These are phyloP conservation scores for Fragaria nilgerrensis DNA, from an alignment of 306 rosid species.

Conservation along the genomic window DNA sequence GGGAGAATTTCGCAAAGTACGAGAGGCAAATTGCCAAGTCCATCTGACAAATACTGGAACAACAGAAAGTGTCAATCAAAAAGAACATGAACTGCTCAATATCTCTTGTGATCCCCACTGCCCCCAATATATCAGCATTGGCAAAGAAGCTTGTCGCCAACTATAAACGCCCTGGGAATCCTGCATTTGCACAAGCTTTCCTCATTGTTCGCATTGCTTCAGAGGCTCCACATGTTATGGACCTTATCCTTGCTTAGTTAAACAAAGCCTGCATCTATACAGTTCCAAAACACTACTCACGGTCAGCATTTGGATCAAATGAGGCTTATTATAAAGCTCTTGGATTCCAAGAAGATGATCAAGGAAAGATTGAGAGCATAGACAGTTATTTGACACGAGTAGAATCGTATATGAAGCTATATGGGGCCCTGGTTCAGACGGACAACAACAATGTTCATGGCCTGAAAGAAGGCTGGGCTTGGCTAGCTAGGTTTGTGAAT, in stretches of 20 bases:
- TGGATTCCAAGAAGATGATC: constrained; percentile 64
- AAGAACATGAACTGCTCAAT: constrained; percentile 55
- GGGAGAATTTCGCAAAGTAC: constrained; percentile 54
- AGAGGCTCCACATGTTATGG: constrained; percentile 74
- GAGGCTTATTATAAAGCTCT: constrained; percentile 63
- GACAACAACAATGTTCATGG: constrained; percentile 68
- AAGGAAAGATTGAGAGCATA: constrained; percentile 54
- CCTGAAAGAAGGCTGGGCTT: constrained; percentile 84
- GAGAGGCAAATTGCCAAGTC: constrained; percentile 62
- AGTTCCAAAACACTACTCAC: constrained; percentile 81
- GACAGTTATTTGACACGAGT: constrained; percentile 62
- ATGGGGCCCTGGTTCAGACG: constrained; percentile 87
- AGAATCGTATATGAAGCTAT: constrained; percentile 65
- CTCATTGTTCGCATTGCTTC: constrained; percentile 80
- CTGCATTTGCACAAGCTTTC: constrained; percentile 63
- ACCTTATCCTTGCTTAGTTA: constrained; percentile 82
- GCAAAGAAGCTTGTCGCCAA: constrained; percentile 70
- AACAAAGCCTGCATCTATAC: constrained; percentile 78
- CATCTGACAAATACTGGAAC: constrained; percentile 62
- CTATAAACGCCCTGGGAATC: constrained; percentile 45
- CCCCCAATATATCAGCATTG: constrained; percentile 66
- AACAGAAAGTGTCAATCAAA: constrained; percentile 66
- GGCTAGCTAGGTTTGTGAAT: constrained; percentile 91
- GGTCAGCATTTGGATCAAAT: constrained; percentile 61
- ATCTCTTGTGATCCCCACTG: constrained; percentile 50